Conservation (phyloP, 2,329 filamentous ascomycete species). For the Albophoma yamanashiensis region DNA sequence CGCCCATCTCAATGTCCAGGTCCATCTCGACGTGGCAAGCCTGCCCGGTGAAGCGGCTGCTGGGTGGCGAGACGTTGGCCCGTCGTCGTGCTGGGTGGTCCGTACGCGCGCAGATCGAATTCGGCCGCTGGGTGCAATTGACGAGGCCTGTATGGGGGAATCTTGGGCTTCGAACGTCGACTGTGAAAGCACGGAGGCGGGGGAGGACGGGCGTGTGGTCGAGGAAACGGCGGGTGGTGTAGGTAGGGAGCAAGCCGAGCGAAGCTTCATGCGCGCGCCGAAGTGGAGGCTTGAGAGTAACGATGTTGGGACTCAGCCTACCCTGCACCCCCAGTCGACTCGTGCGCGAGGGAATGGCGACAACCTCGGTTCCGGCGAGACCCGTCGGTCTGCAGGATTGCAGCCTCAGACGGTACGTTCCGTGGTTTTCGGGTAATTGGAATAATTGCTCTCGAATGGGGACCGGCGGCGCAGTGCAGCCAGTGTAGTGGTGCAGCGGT, state of each 20-base stretch:
- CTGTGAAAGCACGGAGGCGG: background rate
- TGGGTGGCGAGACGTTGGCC: background rate
- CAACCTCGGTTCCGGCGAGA: no score
- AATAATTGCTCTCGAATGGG: no score
- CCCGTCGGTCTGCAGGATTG: no score
- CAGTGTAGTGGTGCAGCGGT: no score
- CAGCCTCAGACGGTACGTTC: no score
- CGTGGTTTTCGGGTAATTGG: no score
- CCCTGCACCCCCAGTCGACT: background rate
- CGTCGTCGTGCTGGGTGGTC: background rate
- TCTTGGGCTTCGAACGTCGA: background rate
- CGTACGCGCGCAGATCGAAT: background rate
- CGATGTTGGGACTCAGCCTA: background rate
- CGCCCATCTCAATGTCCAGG: slow-evolving; percentile 61
- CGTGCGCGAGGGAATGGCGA: no score
- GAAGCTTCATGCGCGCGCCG: background rate
- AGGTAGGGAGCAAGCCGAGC: background rate
- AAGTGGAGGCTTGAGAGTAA: background rate
- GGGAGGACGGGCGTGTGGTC: background rate
- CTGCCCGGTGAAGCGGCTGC: background rate
- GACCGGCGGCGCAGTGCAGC: no score
- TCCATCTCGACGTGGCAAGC: slow-evolving; percentile 42
- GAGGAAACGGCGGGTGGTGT: background rate
- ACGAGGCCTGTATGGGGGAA: background rate
- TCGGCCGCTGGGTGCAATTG: background rate